These are phyloP conservation scores for Tricharina praecox DNA, from an alignment of 495 filamentous ascomycete species.

Conservation along the genomic window DNA sequence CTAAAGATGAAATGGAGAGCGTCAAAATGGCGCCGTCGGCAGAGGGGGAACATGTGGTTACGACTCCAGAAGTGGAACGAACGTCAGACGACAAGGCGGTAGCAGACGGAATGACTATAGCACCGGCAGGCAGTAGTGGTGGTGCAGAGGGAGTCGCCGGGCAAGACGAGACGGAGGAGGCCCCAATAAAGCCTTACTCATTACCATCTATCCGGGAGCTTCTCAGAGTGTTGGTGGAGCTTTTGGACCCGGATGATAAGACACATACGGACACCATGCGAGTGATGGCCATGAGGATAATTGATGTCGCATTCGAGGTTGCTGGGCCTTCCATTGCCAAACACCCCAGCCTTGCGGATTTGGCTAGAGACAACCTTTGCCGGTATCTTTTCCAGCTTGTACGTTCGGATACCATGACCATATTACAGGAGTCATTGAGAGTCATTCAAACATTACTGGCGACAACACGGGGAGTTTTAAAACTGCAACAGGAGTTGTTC, in stretches of 20 bases:
- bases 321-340: constrained; percentile 89
- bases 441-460: constrained; percentile 81
- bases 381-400: constrained; percentile 93
- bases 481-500: constrained; percentile 93
- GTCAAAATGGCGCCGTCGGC: constrained; percentile 80
- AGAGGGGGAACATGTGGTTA: constrained; percentile 43
- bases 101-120: constrained; percentile 18
- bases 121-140: no score
- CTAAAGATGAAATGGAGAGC: constrained; percentile 49
- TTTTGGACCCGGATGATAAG: constrained; percentile 80
- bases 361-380: constrained; percentile 88
- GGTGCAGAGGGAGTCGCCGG: constrained; percentile 16
- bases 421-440: constrained; percentile 77
- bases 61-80: constrained; percentile 31
- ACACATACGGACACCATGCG: constrained; percentile 88
- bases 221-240: constrained; percentile 84
- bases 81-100: constrained; percentile 23
- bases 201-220: constrained; percentile 85
- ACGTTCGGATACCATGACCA: constrained; percentile 83
- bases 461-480: constrained; percentile 81
- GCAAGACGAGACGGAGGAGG: constrained; percentile 29
- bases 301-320: constrained; percentile 93
- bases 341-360: constrained; percentile 69
- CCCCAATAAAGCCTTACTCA: constrained; percentile 70
- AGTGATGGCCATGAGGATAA: constrained; percentile 91